A percentile compares a stretch with the other conserved stretches of the same genome.
These are phyloP conservation scores for Fraxinus pennsylvanica DNA, from an alignment of 257 asterid genomes.

Conservation along the genomic window DNA sequence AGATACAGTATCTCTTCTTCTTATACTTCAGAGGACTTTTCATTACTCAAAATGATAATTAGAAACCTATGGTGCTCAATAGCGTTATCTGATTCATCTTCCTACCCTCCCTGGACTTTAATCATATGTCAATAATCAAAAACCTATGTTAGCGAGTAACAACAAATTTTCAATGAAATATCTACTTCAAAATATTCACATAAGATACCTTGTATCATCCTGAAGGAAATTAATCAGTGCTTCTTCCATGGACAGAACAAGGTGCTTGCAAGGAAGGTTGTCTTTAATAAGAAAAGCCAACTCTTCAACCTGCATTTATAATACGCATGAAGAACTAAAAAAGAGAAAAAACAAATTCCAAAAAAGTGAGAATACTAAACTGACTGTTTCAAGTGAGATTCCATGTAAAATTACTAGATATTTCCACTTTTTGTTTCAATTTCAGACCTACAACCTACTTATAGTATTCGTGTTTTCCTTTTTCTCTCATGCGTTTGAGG, in stretches of 20 bases:
- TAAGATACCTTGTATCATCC: slow-evolving; percentile 62
- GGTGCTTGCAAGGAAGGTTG: slow-evolving; percentile 85
- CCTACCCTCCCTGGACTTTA: slow-evolving; percentile 12
- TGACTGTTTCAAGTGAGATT: background rate
- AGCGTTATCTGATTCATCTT: slow-evolving; percentile 1
- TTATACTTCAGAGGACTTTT: slow-evolving; percentile 6
- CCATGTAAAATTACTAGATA: background rate
- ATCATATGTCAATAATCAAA: background rate
- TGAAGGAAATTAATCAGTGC: slow-evolving; percentile 65
- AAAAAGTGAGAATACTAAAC: slow-evolving; percentile 4
- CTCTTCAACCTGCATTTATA: slow-evolving; percentile 76
- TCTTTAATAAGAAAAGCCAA: slow-evolving; percentile 81
- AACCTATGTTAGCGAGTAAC: background rate
- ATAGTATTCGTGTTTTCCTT: background rate
- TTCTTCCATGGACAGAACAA: slow-evolving; percentile 78
- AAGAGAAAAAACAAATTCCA: background rate
- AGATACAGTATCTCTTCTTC: slow-evolving; percentile 2
- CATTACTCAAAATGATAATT: background rate
- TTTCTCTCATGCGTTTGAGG: background rate
- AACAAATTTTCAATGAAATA: background rate
- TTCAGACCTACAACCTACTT: background rate
- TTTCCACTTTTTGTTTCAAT: background rate
- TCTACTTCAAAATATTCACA: slow-evolving; percentile 27
- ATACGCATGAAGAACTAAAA: slow-evolving; percentile 14
- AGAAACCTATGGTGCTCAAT: background rate